Percentiles rank a stretch among this genome's conserved stretches.
phyloP scores from a whole-genome alignment of 2,329 filamentous ascomycete species.

The Torrubiellomyces zombiae region DNA sequence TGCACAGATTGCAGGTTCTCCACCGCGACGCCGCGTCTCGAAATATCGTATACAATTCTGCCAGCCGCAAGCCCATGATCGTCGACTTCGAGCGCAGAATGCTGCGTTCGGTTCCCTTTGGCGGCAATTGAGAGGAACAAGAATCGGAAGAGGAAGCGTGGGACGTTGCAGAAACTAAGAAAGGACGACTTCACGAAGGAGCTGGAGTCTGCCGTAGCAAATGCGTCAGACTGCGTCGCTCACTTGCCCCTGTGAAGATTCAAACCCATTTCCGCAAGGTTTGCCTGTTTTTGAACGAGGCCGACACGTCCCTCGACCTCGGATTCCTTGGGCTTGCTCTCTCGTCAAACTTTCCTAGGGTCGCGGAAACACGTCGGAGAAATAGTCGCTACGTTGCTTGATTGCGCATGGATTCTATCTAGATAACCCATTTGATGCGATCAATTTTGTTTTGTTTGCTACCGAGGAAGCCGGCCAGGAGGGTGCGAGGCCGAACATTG shows the following conservation, averaged over 20 bases:
- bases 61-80: slow-evolving; percentile 11
- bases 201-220: slow-evolving; percentile 2
- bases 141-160: slow-evolving; percentile 10
- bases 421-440: no score
- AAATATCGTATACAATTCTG: slow-evolving; percentile 15
- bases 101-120: slow-evolving; percentile 8
- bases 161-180: slow-evolving; percentile 3
- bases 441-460: no score
- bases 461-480: no score
- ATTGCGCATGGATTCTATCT: no score
- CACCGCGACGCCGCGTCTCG: slow-evolving; percentile 13
- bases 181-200: slow-evolving; percentile 7
- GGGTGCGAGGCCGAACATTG: no score
- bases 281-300: no score
- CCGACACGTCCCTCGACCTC: no score
- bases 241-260: background rate
- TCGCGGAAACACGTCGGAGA: no score
- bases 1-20: slow-evolving; percentile 10
- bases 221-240: background rate
- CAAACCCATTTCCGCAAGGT: no score
- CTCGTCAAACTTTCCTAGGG: no score
- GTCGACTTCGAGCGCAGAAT: slow-evolving; percentile 16
- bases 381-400: no score
- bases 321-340: no score
- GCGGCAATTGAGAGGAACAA: slow-evolving; percentile 7